Conservation (phyloP, 345 rosid species). For the Limnanthes douglasii region DNA sequence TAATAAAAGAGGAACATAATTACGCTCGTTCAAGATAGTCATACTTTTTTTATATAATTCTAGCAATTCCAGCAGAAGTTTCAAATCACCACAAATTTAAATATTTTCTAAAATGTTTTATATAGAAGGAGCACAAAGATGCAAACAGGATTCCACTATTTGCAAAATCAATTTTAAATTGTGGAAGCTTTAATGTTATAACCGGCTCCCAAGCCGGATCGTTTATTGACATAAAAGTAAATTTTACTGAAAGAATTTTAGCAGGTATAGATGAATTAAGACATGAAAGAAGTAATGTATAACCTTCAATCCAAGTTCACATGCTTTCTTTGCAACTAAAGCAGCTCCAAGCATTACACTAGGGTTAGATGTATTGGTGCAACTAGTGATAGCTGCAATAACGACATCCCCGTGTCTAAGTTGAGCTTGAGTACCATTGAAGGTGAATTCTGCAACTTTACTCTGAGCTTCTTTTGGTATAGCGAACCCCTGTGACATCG, state of each 20-base stretch:
- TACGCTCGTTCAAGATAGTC: neutral
- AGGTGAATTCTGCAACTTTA: conserved; percentile 53
- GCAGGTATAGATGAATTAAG: too few relatives aligned
- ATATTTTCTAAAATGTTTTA: too few relatives aligned
- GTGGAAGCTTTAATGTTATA: neutral
- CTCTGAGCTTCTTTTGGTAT: conserved; percentile 63
- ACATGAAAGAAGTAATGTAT: conserved; percentile 13
- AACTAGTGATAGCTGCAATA: conserved; percentile 94
- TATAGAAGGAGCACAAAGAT: too few relatives aligned
- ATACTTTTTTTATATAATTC: neutral
- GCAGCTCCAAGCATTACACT: conserved; percentile 98
- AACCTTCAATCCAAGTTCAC: conserved; percentile 79
- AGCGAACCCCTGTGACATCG: conserved; percentile 58
- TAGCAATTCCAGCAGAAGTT: neutral
- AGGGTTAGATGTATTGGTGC: conserved; percentile 95
- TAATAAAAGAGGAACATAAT: conserved; percentile 14
- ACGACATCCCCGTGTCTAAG: conserved; percentile 84
- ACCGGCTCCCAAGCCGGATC: neutral
- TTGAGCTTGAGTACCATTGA: conserved; percentile 48
- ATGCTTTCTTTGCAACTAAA: conserved; percentile 88
- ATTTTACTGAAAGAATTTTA: too few relatives aligned
- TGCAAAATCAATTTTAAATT: neutral
- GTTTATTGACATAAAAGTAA: too few relatives aligned
- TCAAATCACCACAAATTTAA: neutral
- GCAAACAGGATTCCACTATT: too few relatives aligned